Percentiles rank a stretch among this genome's conserved stretches.
Evolutionary conservation across 2,329 filamentous ascomycete species (phyloP).

Genomic region (Neoascochyta sp.): DNA sequence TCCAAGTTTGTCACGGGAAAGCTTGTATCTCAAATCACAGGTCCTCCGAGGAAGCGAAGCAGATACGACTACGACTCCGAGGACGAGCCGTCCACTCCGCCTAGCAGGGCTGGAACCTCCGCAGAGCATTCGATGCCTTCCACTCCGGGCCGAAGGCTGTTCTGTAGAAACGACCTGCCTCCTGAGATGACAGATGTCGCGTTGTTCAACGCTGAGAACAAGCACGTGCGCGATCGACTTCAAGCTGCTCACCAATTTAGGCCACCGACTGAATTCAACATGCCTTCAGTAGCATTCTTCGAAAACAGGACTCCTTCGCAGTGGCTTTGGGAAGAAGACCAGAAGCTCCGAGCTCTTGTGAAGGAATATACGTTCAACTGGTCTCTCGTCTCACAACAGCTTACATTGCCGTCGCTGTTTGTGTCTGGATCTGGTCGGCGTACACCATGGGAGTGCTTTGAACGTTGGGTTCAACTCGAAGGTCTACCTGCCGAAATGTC

Average conservation of each 20-base stretch:
- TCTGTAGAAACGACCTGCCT: conserved; percentile 50
- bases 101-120: conserved; percentile 38
- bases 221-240: conserved; percentile 80
- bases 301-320: conserved; percentile 83
- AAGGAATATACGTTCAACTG: conserved; percentile 96
- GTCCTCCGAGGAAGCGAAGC: conserved; percentile 70
- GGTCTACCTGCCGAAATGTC: conserved; percentile 89
- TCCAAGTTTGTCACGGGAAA: conserved; percentile 84
- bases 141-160: conserved; percentile 39
- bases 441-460: conserved; percentile 98
- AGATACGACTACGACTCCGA: conserved; percentile 79
- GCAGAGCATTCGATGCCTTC: conserved; percentile 44
- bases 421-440: conserved; percentile 83
- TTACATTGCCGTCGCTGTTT: conserved; percentile 70
- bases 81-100: conserved; percentile 48
- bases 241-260: conserved; percentile 90
- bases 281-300: conserved; percentile 89
- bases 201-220: conserved; percentile 85
- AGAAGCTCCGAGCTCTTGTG: conserved; percentile 78
- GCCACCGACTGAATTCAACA: conserved; percentile 83
- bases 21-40: conserved; percentile 64
- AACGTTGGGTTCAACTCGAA: conserved; percentile 90
- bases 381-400: conserved; percentile 83
- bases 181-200: conserved; percentile 75
- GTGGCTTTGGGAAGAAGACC: conserved; percentile 87